A percentile compares a stretch with the other conserved stretches of the same genome.
Evolutionary conservation across 805 yeast genomes (phyloP).

Genomic region (Candida insectalens): DNA sequence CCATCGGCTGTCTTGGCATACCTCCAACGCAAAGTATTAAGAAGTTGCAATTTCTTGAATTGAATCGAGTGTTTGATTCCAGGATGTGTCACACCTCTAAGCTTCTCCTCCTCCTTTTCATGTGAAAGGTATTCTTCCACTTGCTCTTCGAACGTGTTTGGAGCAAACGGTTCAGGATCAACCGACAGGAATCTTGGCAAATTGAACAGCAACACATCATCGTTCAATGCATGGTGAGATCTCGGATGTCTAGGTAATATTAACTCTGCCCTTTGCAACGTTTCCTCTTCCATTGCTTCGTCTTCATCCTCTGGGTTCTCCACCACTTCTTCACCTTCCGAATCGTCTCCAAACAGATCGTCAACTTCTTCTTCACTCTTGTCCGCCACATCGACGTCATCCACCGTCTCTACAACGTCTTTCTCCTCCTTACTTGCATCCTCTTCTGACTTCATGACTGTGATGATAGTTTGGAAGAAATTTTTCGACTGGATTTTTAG

Average conservation of each 20-base stretch:
- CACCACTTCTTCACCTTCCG: conserved; percentile 24
- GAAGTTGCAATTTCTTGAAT: conserved; percentile 21
- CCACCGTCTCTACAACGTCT: conserved; percentile 4
- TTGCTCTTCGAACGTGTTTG: conserved; percentile 39
- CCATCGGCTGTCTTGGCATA: conserved; percentile 66
- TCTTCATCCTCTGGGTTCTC: conserved; percentile 25
- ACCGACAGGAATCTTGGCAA: conserved; percentile 77
- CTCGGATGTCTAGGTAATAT: conserved; percentile 43
- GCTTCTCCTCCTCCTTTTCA: conserved; percentile 8
- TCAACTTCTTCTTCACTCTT: conserved; percentile 27
- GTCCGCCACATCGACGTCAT: conserved; percentile 9
- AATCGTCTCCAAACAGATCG: conserved; percentile 25
- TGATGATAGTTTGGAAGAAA: no score
- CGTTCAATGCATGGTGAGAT: conserved; percentile 27
- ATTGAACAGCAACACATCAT: conserved; percentile 36
- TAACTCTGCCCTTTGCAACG: conserved; percentile 25
- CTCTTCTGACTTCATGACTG: no score
- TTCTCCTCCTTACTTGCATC: conserved; percentile 1
- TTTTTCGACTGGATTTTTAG: no score
- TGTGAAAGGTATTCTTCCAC: conserved; percentile 33
- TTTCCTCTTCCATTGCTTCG: conserved; percentile 16
- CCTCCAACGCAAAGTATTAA: conserved; percentile 88
- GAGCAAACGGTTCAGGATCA: conserved; percentile 84
- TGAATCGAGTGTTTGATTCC: conserved; percentile 41
- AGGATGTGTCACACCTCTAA: conserved; percentile 24